phyloP scores from a whole-genome alignment of 805 yeast species.

The Nematodospora valgi region DNA sequence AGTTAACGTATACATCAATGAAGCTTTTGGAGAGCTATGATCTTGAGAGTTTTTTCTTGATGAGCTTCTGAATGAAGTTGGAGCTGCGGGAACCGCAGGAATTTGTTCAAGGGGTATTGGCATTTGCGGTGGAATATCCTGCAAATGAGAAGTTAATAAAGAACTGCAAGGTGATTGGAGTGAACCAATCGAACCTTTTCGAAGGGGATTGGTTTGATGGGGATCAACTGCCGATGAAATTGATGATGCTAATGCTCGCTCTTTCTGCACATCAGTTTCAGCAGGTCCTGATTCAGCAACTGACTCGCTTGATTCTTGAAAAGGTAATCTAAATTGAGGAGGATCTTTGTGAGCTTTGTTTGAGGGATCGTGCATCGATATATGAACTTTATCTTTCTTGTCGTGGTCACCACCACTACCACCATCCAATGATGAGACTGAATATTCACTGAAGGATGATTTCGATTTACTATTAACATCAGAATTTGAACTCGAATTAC shows the following conservation, averaged over 20 bases:
- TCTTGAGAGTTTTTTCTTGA: slow-evolving; percentile 38
- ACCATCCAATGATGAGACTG: slow-evolving; percentile 2
- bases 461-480: slow-evolving; percentile 10
- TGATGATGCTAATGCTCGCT: slow-evolving; percentile 5
- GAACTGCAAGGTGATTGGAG: slow-evolving; percentile 20
- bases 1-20: slow-evolving; percentile 38
- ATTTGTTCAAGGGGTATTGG: slow-evolving; percentile 57
- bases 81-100: slow-evolving; percentile 38
- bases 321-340: slow-evolving; percentile 67
- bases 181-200: slow-evolving; percentile 21
- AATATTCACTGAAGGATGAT: slow-evolving; percentile 10
- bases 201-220: slow-evolving; percentile 13
- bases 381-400: slow-evolving; percentile 14
- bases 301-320: slow-evolving; percentile 45
- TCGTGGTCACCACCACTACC: slow-evolving; percentile 6
- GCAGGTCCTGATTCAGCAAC: not conserved
- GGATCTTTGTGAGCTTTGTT: slow-evolving; percentile 28
- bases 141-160: slow-evolving; percentile 26
- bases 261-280: slow-evolving; percentile 1
- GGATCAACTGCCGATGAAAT: slow-evolving; percentile 22
- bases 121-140: slow-evolving; percentile 52
- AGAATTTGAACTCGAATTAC: slow-evolving; percentile 7
- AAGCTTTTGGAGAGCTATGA: slow-evolving; percentile 36
- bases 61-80: slow-evolving; percentile 29
- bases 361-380: slow-evolving; percentile 20